phyloP scores from a whole-genome alignment of 768 basidiomycete species.

The Rhodotorula sphaerocarpa region DNA sequence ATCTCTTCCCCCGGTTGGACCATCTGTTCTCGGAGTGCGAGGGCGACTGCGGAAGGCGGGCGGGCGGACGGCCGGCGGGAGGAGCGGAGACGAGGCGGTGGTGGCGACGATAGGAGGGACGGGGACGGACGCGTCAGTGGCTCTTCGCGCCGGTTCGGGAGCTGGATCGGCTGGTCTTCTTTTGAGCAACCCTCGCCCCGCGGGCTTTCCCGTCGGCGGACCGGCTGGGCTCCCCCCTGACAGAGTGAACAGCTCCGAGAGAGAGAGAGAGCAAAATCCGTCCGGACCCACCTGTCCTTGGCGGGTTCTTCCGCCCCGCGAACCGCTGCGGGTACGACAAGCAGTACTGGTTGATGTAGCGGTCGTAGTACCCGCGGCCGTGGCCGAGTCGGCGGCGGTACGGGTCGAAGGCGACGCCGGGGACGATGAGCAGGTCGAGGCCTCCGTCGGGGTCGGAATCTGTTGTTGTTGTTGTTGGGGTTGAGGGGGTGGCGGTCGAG shows the following conservation, averaged over 20 bases:
- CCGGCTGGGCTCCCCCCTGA: too few species aligned
- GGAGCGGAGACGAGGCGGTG: too few species aligned
- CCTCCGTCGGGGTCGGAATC: constrained; percentile 9
- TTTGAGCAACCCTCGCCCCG: too few species aligned
- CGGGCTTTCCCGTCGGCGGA: too few species aligned
- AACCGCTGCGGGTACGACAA: constrained; percentile 15
- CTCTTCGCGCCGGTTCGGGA: too few species aligned
- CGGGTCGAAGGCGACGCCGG: constrained; percentile 30
- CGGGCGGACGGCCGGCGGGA: too few species aligned
- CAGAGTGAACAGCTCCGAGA: too few species aligned
- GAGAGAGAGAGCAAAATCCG: too few species aligned
- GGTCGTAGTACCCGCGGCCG: constrained; percentile 34
- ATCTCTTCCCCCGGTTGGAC: constrained; percentile 18
- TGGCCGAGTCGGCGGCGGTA: constrained; percentile 23
- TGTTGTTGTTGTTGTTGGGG: too few species aligned
- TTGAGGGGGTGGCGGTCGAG: not conserved
- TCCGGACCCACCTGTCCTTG: constrained; percentile 20
- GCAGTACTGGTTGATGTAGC: constrained; percentile 16
- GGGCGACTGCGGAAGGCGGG: constrained; percentile 24
- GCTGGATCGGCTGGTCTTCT: too few species aligned
- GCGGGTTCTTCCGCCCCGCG: constrained; percentile 3
- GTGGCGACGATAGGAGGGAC: too few species aligned
- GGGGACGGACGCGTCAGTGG: too few species aligned
- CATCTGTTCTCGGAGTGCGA: constrained; percentile 25
- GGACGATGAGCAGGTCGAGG: constrained; percentile 33